These are phyloP conservation scores for Salix purpurea DNA, from an alignment of 345 rosid species.

Conservation along the genomic window DNA sequence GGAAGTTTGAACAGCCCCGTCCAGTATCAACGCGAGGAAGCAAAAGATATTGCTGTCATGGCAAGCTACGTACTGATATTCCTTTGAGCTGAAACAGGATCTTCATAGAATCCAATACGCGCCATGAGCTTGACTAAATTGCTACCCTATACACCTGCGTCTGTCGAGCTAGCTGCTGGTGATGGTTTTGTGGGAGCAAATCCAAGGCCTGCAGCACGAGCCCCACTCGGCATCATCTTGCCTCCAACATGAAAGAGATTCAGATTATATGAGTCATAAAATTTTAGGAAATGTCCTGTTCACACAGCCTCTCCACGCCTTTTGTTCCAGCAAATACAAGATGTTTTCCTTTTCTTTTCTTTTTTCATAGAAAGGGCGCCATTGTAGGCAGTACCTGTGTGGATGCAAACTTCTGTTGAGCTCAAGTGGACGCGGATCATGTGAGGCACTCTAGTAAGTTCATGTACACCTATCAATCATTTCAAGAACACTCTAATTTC, in stretches of 20 bases:
- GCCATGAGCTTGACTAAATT: conserved; percentile 10
- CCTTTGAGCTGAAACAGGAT: conserved; percentile 6
- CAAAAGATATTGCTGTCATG: not conserved
- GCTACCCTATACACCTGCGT: not conserved
- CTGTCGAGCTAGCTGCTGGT: not conserved
- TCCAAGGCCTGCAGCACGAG: not conserved
- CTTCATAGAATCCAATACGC: conserved; percentile 11
- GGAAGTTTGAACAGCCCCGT: not conserved
- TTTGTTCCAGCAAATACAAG: not conserved
- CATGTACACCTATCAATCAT: not conserved
- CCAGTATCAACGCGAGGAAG: not conserved
- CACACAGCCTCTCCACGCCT: not conserved
- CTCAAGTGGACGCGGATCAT: not conserved
- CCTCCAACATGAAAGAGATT: conserved; percentile 5
- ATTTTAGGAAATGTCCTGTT: not conserved
- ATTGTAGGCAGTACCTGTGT: not conserved
- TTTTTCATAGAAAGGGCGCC: not conserved
- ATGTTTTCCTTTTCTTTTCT: not conserved
- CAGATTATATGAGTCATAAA: not conserved
- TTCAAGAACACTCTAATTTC: too few relatives aligned
- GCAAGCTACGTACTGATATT: not conserved
- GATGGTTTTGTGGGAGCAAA: conserved; percentile 7
- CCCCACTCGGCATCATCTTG: conserved; percentile 18
- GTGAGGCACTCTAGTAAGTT: not conserved
- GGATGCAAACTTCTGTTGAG: not conserved